Base-by-base conservation (phyloP, 345 rosid genomes). In the Boechera divaricarpa region DNA sequence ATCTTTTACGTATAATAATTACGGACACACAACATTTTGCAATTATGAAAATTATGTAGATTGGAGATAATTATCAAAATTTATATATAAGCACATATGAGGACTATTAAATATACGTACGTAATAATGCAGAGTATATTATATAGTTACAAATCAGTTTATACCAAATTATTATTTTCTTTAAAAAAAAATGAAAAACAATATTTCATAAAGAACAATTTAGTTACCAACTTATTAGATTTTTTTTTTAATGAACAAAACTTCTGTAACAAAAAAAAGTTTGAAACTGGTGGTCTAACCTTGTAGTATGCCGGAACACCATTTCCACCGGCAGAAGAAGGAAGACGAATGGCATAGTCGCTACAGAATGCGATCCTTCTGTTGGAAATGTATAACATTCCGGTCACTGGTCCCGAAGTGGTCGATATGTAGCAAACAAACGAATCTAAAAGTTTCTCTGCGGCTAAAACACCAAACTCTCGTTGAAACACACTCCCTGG, bases 391-490 rank as follows among this genome's bases (percentile, higher is more conserved):
- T 90, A 94, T 41, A 91, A 89, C 4, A 88, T 87, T 44, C 98
- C 96, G 2, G 84, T 86, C 71, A 87, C 87, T 63, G 94, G 91
- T 68, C 98, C 94, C 0, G 94, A 67, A 71, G 85, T 80, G 24
- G 91, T 87, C 36, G 98, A 94, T 41, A 89, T 65, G 77, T 87
- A 87, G 84, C 97, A 94, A 62, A 80, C 94, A 73, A 81, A 94
- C 2, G 96, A 75, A 41, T 87, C 88, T 57, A 86, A 28, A 56
- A 94, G 93, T 83, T 86, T 94, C 83, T 91, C 91, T 54, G 85
- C 82, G 0, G 86, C 65, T 41, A 83, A 53, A 39, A 38, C 63
- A 59, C 83, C 87, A 79, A 94, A 94, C 16, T 84, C 85, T 18
- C 83, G 91, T 62, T 81, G 87, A 77, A 90, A 94, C 64, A 90